phyloP scores from a whole-genome alignment of 108 stramenopile genomes.

The Nitzschia inconspicua region DNA sequence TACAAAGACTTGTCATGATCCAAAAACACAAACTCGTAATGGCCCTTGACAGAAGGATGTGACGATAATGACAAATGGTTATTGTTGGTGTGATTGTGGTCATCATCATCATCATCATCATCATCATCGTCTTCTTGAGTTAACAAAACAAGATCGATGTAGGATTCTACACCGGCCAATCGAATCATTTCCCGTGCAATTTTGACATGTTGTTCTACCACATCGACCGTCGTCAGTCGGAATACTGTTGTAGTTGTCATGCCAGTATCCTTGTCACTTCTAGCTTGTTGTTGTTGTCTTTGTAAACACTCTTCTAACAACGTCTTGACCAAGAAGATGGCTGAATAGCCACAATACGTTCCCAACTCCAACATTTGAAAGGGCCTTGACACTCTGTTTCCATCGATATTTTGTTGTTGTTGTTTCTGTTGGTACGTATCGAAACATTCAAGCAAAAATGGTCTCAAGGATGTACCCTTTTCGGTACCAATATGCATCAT shows the following conservation, averaged over 20 bases:
- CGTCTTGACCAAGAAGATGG: conserved; percentile 49
- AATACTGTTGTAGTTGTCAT: too few relatives aligned
- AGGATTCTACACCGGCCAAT: conserved; percentile 49
- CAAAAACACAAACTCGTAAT: conserved; percentile 84
- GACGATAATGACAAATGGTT: not conserved
- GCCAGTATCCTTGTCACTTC: not conserved
- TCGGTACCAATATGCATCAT: conserved; percentile 91
- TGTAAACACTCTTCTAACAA: conserved; percentile 10
- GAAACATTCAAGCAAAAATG: conserved; percentile 28
- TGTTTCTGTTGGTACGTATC: not conserved
- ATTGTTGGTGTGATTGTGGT: too few relatives aligned
- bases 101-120: not conserved
- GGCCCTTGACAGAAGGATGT: not conserved
- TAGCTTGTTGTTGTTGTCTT: not conserved
- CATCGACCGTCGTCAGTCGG: conserved; percentile 69
- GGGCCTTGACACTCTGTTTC: conserved; percentile 36
- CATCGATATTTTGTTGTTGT: not conserved
- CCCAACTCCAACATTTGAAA: too few relatives aligned
- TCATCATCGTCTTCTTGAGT: too few relatives aligned
- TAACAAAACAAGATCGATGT: conserved; percentile 45
- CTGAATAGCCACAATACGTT: conserved; percentile 86
- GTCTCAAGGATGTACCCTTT: conserved; percentile 55
- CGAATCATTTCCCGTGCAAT: conserved; percentile 59
- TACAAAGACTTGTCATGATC: conserved; percentile 91
- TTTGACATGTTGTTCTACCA: conserved; percentile 39